Evolutionary conservation across 2,329 filamentous ascomycete genomes (phyloP), one percentile per base, ranked within the genome.

Genomic region (Coleophoma crateriformis): DNA sequence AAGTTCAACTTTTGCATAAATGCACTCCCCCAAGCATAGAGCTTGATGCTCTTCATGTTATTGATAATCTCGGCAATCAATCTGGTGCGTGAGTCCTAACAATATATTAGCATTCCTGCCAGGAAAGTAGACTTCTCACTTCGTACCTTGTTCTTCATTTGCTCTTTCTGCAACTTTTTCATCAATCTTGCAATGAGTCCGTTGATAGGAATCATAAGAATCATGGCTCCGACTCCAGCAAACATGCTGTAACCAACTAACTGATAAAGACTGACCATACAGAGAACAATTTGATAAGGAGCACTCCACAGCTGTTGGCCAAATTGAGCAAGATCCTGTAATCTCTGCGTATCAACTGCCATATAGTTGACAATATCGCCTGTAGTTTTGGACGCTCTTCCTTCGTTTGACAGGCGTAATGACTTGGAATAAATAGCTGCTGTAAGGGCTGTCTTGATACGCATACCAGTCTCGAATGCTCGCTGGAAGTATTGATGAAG

Each of bases 41-140:
- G 81, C 73, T 99, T 99, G 74, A 99, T 94, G 65, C 90, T 95
- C 75, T 99, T 99, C 88, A 99, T 99, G 71, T 97, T 97, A 76
- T 95, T 96, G 64, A 99, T 76, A 58, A 99, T 99, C 69, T 99
- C 94, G 7, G 92, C 95, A 76, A 97, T 96, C 51, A 99, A 73
- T 45, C 92, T 83, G 43, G 91, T 96, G 64, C 94, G 83, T 37
- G 90, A 81, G 63, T 99, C 94, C 61, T 63, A 27, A 40, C 13
- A 33, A 15, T 33, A 33, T 38, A 20, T 37, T 34, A 49, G 17
- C 13, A 39, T 34, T 45, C 14, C 17, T 38, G 14, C 11, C 17
- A 10, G 35, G 20, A 27, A 15, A 22, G 10, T n/a, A 44, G 7
- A n/a, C 27, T 7, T 8, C 10, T 32, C 41, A 13, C 7, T 13